Conservation (phyloP, 352 stramenopile species). For the Globisporangium nodosum region DNA sequence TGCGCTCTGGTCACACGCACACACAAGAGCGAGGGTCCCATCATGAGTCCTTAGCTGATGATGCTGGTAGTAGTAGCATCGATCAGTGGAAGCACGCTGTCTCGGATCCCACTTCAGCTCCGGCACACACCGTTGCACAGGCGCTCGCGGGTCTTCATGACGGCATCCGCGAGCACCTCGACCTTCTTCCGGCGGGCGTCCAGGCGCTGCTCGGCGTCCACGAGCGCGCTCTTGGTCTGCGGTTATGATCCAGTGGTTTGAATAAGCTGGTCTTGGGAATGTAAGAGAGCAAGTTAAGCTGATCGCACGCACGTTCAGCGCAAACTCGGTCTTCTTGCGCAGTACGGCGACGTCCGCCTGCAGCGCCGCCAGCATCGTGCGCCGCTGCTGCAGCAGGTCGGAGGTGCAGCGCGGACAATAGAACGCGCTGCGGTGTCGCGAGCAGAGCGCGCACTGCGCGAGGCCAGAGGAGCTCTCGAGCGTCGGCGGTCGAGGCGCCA, state of each 20-base stretch:
- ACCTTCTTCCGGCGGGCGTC: conserved; percentile 51
- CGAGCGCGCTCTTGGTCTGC: conserved; percentile 44
- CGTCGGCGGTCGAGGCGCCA: background rate
- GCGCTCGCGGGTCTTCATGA: conserved; percentile 66
- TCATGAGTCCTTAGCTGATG: too few relatives aligned
- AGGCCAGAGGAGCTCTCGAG: background rate
- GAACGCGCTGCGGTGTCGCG: conserved; percentile 38
- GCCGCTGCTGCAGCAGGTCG: conserved; percentile 65
- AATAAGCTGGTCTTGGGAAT: background rate
- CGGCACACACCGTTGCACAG: conserved; percentile 43
- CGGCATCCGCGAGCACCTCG: conserved; percentile 43
- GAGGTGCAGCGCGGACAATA: conserved; percentile 60
- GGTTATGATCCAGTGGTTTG: background rate
- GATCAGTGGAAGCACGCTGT: too few relatives aligned
- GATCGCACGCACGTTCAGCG: conserved; percentile 41
- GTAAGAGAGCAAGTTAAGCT: background rate
- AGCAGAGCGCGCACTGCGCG: conserved; percentile 56
- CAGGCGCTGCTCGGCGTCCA: conserved; percentile 45
- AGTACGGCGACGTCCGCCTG: conserved; percentile 76
- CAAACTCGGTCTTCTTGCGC: conserved; percentile 70
- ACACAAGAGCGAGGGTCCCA: background rate
- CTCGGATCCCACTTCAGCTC: too few relatives aligned
- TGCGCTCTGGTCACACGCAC: conserved; percentile 26
- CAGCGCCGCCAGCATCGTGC: conserved; percentile 67
- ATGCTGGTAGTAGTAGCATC: background rate